A percentile compares a stretch with the other conserved stretches of the same genome.
These are phyloP conservation scores for Sporothrix curviconia DNA, from an alignment of 2,329 filamentous ascomycete species.

Conservation along the genomic window DNA sequence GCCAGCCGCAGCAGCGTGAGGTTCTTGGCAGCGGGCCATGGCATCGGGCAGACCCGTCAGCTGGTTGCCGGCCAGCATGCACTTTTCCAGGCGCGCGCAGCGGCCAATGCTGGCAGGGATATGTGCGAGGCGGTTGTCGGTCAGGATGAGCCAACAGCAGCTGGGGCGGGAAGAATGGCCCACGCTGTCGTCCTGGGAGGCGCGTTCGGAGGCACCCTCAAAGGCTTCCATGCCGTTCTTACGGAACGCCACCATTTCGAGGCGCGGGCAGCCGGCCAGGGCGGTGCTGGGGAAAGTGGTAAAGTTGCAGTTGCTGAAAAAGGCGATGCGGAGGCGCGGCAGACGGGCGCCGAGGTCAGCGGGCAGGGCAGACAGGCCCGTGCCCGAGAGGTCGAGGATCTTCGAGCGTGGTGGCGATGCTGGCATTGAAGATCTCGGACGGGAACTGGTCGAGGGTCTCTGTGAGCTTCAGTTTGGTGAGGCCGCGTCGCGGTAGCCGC, in stretches of 20 bases:
- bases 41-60: constrained; percentile 33
- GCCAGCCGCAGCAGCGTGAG: constrained; percentile 39
- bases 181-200: constrained; percentile 27
- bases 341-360: constrained; percentile 31
- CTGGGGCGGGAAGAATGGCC: constrained; percentile 33
- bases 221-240: constrained; percentile 38
- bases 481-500: constrained; percentile 26
- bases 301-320: constrained; percentile 42
- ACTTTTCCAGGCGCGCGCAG: constrained; percentile 39
- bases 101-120: constrained; percentile 37
- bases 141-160: constrained; percentile 44
- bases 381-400: constrained; percentile 43
- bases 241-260: constrained; percentile 46
- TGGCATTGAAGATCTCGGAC: constrained; percentile 30
- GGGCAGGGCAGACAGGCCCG: constrained; percentile 35
- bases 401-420: constrained; percentile 35
- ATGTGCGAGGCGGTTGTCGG: constrained; percentile 35
- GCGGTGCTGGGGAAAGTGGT: constrained; percentile 33
- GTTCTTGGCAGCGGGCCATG: constrained; percentile 38
- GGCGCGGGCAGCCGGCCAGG: constrained; percentile 35
- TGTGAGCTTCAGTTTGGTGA: constrained; percentile 31
- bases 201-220: constrained; percentile 25
- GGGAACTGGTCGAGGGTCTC: constrained; percentile 33
- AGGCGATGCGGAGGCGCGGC: constrained; percentile 38
- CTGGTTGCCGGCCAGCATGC: constrained; percentile 43